phyloP scores from a whole-genome alignment of 257 asterid genomes.

The Gentiana macrophylla region DNA sequence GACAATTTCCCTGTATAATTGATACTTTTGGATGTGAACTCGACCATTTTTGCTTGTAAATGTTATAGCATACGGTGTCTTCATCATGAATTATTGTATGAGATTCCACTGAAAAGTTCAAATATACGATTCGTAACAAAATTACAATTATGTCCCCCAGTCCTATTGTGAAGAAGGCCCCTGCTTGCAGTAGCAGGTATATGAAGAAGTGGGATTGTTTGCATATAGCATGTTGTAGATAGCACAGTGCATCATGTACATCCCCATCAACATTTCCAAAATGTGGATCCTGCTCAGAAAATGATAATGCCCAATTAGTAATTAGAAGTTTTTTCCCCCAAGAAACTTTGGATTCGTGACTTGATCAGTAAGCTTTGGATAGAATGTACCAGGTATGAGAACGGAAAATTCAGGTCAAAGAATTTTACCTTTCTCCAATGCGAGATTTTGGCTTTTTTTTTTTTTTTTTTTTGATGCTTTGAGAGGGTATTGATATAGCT shows the following conservation, averaged over 20 bases:
- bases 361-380: neutral
- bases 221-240: conserved; percentile 57
- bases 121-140: too few relatives aligned
- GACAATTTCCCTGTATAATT: too few relatives aligned
- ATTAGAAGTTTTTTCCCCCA: neutral
- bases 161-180: conserved; percentile 68
- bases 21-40: too few relatives aligned
- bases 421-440: conserved; percentile 45
- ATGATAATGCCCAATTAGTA: conserved; percentile 2
- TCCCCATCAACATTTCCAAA: conserved; percentile 63
- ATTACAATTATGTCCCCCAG: conserved; percentile 17
- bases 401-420: neutral
- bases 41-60: too few relatives aligned
- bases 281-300: conserved; percentile 48
- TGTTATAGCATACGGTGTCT: too few relatives aligned
- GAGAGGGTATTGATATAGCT: conserved; percentile 7
- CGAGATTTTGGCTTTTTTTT: conserved; percentile 30
- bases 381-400: neutral
- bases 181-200: conserved; percentile 70
- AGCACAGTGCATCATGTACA: conserved; percentile 77
- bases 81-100: too few relatives aligned
- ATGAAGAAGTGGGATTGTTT: conserved; percentile 51
- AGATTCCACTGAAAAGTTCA: too few relatives aligned
- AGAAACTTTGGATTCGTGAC: neutral
- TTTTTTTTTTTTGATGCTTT: conserved; percentile 24